Percentiles rank a stretch among this genome's conserved stretches.
Conservation (phyloP, 768 basidiomycete species). For the Mycena rebaudengoi region DNA sequence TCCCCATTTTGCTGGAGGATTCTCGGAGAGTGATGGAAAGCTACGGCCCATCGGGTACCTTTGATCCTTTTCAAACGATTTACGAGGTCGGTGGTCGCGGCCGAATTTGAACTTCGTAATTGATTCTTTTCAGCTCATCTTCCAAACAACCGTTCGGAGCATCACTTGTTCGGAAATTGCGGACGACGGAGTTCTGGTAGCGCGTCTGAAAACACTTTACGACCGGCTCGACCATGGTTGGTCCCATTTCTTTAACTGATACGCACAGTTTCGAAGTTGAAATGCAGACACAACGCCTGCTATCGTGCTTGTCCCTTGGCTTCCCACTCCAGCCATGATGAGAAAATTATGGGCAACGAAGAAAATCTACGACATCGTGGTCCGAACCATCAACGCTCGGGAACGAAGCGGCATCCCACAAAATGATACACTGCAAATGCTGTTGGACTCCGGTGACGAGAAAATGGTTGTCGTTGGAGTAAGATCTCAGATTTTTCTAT, state of each 20-base stretch:
- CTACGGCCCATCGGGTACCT: slow-evolving; percentile 70
- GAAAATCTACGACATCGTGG: slow-evolving; percentile 76
- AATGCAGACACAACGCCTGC: slow-evolving; percentile 82
- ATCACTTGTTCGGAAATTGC: slow-evolving; percentile 76
- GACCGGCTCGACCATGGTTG: slow-evolving; percentile 71
- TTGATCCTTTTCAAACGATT: slow-evolving; percentile 77
- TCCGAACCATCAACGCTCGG: slow-evolving; percentile 62
- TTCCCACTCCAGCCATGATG: slow-evolving; percentile 77
- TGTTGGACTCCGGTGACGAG: slow-evolving; percentile 76
- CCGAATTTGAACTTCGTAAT: slow-evolving; percentile 8
- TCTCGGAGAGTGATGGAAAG: slow-evolving; percentile 64
- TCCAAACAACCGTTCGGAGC: slow-evolving; percentile 77
- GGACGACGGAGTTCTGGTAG: slow-evolving; percentile 67
- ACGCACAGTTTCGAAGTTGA: no score
- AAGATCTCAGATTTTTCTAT: slow-evolving; percentile 33
- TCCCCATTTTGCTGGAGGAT: slow-evolving; percentile 72
- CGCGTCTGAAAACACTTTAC: slow-evolving; percentile 70
- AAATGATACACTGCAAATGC: slow-evolving; percentile 78
- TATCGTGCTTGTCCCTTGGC: slow-evolving; percentile 79
- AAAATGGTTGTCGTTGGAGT: slow-evolving; percentile 75
- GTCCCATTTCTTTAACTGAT: no score
- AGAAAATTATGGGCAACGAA: slow-evolving; percentile 78
- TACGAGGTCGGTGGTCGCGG: slow-evolving; percentile 61
- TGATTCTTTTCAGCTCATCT: slow-evolving; percentile 60
- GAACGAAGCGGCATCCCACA: slow-evolving; percentile 62